Evolutionary conservation across 257 asterid genomes (phyloP).

Genomic region (Anisodus acutangulus): DNA sequence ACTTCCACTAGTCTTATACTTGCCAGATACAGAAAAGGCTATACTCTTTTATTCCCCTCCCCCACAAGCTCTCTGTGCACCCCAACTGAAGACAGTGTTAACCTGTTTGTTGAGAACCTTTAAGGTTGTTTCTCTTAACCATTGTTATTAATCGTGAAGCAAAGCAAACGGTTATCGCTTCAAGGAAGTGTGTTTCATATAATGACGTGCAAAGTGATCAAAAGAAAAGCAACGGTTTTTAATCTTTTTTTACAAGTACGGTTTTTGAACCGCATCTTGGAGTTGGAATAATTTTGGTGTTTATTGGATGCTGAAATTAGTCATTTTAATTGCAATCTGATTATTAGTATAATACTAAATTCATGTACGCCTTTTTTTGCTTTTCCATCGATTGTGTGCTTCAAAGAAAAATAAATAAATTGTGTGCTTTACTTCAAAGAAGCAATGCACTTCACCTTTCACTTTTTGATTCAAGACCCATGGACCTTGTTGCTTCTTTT

Average conservation of each 20-base stretch:
- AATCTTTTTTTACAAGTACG: neutral
- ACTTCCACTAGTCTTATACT: neutral
- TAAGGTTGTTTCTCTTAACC: no score
- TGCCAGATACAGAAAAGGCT: neutral
- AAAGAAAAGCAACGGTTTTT: neutral
- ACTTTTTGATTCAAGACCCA: neutral
- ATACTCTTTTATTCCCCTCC: neutral
- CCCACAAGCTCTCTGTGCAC: neutral
- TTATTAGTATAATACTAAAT: neutral
- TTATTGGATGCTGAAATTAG: neutral
- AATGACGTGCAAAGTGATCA: neutral
- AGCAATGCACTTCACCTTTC: neutral
- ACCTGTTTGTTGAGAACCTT: no score
- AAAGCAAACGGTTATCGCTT: no score
- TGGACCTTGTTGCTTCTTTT: neutral
- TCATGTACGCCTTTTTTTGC: neutral
- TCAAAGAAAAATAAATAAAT: conserved; percentile 7
- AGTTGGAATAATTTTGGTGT: neutral
- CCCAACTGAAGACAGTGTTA: neutral
- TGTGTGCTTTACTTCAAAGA: neutral
- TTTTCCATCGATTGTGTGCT: neutral
- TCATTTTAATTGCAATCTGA: neutral
- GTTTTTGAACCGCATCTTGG: neutral
- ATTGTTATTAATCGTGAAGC: no score
- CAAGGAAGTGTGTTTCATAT: neutral